Evolutionary conservation across 2,329 filamentous ascomycete species (phyloP).

Genomic region (Xylaria sp.): DNA sequence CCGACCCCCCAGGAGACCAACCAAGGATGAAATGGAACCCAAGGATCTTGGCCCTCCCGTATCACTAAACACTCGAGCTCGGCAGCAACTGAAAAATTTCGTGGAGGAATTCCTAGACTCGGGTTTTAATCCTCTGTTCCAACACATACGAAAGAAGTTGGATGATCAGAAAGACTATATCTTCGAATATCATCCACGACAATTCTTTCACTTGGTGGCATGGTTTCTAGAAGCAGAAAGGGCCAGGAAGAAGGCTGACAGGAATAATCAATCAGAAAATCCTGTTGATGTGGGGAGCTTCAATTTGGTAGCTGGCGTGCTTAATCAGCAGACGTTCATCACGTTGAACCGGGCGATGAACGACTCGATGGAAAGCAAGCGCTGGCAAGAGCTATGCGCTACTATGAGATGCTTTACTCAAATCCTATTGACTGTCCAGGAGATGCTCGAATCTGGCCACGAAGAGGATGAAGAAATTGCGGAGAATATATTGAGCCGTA

Average conservation of each 20-base stretch:
- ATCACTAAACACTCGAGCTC: slow-evolving; percentile 76
- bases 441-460: slow-evolving; percentile 84
- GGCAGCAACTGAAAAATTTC: slow-evolving; percentile 80
- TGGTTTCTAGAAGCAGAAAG: slow-evolving; percentile 95
- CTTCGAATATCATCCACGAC: slow-evolving; percentile 77
- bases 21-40: slow-evolving; percentile 70
- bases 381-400: slow-evolving; percentile 86
- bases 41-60: slow-evolving; percentile 81
- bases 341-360: slow-evolving; percentile 86
- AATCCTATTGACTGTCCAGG: slow-evolving; percentile 89
- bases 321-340: slow-evolving; percentile 96
- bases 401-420: slow-evolving; percentile 96
- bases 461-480: slow-evolving; percentile 98
- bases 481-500: slow-evolving; percentile 93
- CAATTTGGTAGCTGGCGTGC: slow-evolving; percentile 84
- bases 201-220: slow-evolving; percentile 90
- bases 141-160: slow-evolving; percentile 85
- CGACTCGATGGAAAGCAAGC: slow-evolving; percentile 80
- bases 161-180: slow-evolving; percentile 89
- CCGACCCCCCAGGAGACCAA: slow-evolving; percentile 77
- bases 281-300: slow-evolving; percentile 76
- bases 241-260: slow-evolving; percentile 68
- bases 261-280: slow-evolving; percentile 55
- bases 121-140: slow-evolving; percentile 91
- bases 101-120: slow-evolving; percentile 95